These are phyloP conservation scores for Dipteronia dyeriana DNA, from an alignment of 345 rosid genomes.

Conservation along the genomic window DNA sequence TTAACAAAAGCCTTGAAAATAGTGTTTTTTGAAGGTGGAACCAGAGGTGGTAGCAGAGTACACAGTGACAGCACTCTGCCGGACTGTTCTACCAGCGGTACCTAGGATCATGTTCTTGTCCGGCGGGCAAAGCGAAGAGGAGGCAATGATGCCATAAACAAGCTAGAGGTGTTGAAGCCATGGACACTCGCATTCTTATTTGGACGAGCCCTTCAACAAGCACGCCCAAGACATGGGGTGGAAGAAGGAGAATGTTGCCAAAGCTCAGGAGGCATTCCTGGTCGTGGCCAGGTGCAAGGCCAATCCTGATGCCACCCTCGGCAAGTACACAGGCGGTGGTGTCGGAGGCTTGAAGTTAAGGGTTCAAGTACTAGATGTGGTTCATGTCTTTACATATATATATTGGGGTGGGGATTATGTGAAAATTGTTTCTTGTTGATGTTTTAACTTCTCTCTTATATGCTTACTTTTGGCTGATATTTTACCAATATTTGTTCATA, in stretches of 20 bases:
- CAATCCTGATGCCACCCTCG: conserved; percentile 84
- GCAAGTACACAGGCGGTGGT: conserved; percentile 54
- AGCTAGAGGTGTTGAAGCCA: too few species aligned
- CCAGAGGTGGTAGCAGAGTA: conserved; percentile 22
- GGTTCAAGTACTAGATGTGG: conserved; percentile 65
- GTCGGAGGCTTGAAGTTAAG: conserved; percentile 62
- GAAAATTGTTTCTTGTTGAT: background rate
- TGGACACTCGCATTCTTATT: too few species aligned
- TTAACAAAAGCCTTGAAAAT: too few species aligned
- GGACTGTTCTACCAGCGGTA: too few species aligned
- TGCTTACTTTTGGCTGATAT: background rate
- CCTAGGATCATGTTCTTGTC: too few species aligned
- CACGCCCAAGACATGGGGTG: too few species aligned
- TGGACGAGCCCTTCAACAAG: too few species aligned
- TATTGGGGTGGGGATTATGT: background rate
- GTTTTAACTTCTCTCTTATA: background rate
- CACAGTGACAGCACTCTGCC: too few species aligned
- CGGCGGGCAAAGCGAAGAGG: too few species aligned
- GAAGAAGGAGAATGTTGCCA: too few species aligned
- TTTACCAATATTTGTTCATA: background rate
- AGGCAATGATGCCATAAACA: background rate
- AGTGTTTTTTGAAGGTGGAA: conserved; percentile 39
- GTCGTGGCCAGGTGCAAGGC: conserved; percentile 77
- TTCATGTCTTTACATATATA: background rate
- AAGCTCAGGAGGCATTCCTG: conserved; percentile 40